Base-by-base conservation (phyloP, 331 rosid species). In the Malus hybrid region DNA sequence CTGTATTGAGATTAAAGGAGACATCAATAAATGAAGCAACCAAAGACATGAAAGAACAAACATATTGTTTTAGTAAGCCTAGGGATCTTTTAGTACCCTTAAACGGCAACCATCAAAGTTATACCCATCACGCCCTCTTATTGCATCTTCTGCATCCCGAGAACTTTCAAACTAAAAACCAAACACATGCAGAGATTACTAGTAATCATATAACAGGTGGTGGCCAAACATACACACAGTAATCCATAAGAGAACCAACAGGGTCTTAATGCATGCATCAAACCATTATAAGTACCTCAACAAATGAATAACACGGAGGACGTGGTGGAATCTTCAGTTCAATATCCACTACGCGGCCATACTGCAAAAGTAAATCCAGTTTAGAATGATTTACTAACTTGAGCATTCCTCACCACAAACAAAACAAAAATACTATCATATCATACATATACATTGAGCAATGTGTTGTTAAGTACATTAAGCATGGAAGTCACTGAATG, bases 101-200 rank as follows among this genome's bases (percentile, higher is more conserved):
- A 95, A 82, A 16, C 99, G 96, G 81, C 99, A 95, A 19, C 97
- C 97, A 79, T 95, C 99, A 78, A 95, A 92, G 84, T 95, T 87
- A 86, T 95, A 95, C 75, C 99, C 99, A 88, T 95, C 99, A 78
- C 99, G 89, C 42, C 93, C 99, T 70, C 96, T 89, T 36, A 95
- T 92, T 59, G 99, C 99, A 70, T 92, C 99, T 73, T 95, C 99
- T 0, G 98, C 98, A 79, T 95, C 99, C 69, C 99, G 88, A 76
- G 96, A 87, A 87, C 83, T 90, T 85, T 95, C 99, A 78, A 95
- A 95, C 99, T 95, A 77, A 71, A 62, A 83, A 61, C 22, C 71
- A 67, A 85, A 76, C 48, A 64, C n/a, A 72, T 28, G 44, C 44
- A 50, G 56, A 50, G 56, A 6, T 16, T 6, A 50, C 20, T 18